Evolutionary conservation across 202 grass and related monocot genomes (phyloP).

Genomic region (Hordeum pubiflorum): DNA sequence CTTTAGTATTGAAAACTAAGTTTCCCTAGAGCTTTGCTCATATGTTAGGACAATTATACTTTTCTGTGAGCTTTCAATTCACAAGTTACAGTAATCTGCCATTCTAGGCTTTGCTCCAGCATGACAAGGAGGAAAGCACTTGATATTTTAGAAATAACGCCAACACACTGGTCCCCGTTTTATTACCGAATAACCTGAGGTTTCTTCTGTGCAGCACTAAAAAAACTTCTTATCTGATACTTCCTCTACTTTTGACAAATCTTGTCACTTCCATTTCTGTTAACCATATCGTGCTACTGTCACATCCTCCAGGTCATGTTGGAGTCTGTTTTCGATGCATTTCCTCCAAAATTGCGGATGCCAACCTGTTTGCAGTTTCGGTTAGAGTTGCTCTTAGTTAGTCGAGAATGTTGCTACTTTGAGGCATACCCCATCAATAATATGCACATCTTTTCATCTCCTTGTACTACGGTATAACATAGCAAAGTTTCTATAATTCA

Average conservation of each 20-base stretch:
- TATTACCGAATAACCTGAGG: background rate
- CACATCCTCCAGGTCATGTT: background rate
- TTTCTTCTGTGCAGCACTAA: background rate
- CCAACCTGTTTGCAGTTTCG: background rate
- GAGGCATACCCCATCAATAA: conserved; percentile 6
- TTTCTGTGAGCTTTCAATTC: background rate
- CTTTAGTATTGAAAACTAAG: conserved; percentile 8
- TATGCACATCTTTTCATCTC: background rate
- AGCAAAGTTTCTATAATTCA: background rate
- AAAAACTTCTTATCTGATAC: background rate
- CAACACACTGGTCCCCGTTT: background rate
- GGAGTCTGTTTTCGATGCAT: background rate
- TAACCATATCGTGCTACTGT: background rate
- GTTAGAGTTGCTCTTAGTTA: background rate
- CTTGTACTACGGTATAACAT: background rate
- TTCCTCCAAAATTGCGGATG: background rate
- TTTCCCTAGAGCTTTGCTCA: background rate
- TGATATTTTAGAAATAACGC: background rate
- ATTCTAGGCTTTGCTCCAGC: background rate
- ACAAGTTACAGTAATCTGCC: background rate
- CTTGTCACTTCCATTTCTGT: background rate
- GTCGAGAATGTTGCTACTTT: background rate
- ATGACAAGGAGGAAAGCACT: background rate
- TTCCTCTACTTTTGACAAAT: background rate
- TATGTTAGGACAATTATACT: background rate